Percentiles rank a stretch among this genome's conserved stretches.
phyloP scores from a whole-genome alignment of 306 rosid genomes.

The Arachis stenosperma region DNA sequence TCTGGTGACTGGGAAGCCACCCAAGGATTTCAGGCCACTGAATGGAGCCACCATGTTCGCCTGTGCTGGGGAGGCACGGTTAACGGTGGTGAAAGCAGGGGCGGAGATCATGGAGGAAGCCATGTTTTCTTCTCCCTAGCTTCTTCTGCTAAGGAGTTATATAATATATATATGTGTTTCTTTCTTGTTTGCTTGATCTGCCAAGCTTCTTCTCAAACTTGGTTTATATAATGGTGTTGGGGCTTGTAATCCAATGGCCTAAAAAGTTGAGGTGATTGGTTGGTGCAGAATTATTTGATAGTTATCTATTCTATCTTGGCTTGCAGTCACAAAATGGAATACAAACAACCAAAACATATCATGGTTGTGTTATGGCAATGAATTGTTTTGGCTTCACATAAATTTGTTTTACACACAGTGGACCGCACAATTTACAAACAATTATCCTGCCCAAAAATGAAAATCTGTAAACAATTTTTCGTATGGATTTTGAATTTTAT shows the following conservation, averaged over 20 bases:
- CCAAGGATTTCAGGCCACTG: constrained; percentile 70
- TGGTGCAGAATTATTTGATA: background rate
- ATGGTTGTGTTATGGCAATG: too few relatives aligned
- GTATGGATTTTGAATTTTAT: too few relatives aligned
- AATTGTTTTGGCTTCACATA: too few relatives aligned
- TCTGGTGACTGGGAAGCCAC: constrained; percentile 60
- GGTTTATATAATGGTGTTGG: constrained; percentile 45
- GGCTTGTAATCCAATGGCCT: constrained; percentile 41
- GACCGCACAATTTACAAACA: too few relatives aligned
- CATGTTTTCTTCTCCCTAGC: constrained; percentile 40
- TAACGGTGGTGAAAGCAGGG: constrained; percentile 55
- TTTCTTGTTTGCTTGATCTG: constrained; percentile 26
- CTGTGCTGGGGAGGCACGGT: constrained; percentile 56
- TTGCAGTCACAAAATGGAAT: too few relatives aligned
- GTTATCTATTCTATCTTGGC: too few relatives aligned
- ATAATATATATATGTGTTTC: background rate
- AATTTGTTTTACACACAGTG: too few relatives aligned
- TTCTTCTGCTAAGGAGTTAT: background rate
- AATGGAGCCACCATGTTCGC: constrained; percentile 66
- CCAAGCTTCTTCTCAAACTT: constrained; percentile 9
- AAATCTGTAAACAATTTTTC: too few relatives aligned
- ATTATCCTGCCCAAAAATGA: too few relatives aligned
- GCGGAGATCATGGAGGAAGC: constrained; percentile 68
- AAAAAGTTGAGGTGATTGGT: constrained; percentile 17
- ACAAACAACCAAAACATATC: too few relatives aligned